Percentiles rank a stretch among this genome's conserved stretches.
phyloP scores from a whole-genome alignment of 768 basidiomycete species.

The Kwoniella europaea region DNA sequence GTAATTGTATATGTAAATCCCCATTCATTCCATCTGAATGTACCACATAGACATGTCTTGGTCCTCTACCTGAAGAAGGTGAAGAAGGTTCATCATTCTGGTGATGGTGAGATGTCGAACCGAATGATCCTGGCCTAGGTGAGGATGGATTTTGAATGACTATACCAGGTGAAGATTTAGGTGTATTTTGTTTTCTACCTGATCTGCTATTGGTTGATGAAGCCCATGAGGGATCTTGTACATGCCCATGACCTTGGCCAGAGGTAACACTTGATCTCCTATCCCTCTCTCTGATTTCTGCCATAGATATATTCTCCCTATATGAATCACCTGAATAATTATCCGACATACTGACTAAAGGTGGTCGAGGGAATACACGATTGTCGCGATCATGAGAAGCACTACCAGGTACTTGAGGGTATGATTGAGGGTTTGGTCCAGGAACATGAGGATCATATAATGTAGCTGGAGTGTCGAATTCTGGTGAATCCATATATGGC shows the following conservation, averaged over 20 bases:
- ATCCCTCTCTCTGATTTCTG: slow-evolving; percentile 2
- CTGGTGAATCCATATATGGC: slow-evolving; percentile 19
- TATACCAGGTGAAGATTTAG: neutral
- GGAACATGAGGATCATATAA: slow-evolving; percentile 24
- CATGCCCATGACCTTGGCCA: neutral
- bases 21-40: slow-evolving; percentile 42
- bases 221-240: slow-evolving; percentile 15
- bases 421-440: slow-evolving; percentile 8
- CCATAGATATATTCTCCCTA: slow-evolving; percentile 8
- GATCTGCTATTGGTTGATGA: neutral
- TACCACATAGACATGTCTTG: slow-evolving; percentile 46
- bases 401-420: slow-evolving; percentile 13
- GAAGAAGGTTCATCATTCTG: slow-evolving; percentile 18
- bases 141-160: slow-evolving; percentile 1
- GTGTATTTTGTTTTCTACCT: neutral
- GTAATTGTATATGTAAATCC: slow-evolving; percentile 42
- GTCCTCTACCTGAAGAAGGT: slow-evolving; percentile 12
- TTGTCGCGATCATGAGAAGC: neutral
- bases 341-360: neutral
- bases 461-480: slow-evolving; percentile 25
- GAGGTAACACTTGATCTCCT: neutral
- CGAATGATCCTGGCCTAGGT: slow-evolving; percentile 20
- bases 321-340: neutral
- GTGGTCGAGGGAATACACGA: slow-evolving; percentile 11
- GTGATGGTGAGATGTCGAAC: neutral